Conservation (phyloP, 129 eudicot genomes). For the Lactuca sativa region DNA sequence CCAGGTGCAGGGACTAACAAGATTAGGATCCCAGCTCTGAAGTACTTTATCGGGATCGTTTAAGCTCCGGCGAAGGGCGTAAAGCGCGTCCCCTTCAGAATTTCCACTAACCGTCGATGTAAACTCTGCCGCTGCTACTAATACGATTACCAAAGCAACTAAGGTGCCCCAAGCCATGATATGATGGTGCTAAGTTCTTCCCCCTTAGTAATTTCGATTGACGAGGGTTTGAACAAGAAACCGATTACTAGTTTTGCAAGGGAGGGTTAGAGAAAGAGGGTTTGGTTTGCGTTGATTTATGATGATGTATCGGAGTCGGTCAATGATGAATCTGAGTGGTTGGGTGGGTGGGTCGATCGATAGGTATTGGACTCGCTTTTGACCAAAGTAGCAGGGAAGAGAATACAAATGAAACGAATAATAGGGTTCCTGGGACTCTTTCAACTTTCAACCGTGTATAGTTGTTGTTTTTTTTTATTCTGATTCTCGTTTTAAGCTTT, state of each 20-base stretch:
- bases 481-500: background rate
- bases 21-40: conserved; percentile 92
- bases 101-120: conserved; percentile 42
- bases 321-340: conserved; percentile 20
- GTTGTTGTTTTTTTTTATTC: background rate
- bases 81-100: conserved; percentile 83
- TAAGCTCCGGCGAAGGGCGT: conserved; percentile 72
- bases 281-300: conserved; percentile 30
- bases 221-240: background rate
- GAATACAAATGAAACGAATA: background rate
- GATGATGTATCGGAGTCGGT: conserved; percentile 1
- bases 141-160: conserved; percentile 12
- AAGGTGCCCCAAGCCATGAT: background rate
- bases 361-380: background rate
- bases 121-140: conserved; percentile 5
- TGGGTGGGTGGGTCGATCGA: conserved; percentile 10
- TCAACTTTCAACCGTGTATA: background rate
- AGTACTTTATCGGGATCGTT: conserved; percentile 84
- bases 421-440: background rate
- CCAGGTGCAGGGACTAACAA: conserved; percentile 93
- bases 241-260: background rate
- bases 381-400: background rate
- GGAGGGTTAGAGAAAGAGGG: conserved; percentile 13
- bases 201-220: conserved; percentile 3
- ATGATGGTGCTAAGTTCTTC: background rate